Evolutionary conservation across 495 filamentous ascomycete genomes (phyloP).

Genomic region (Trichoderma virens): DNA sequence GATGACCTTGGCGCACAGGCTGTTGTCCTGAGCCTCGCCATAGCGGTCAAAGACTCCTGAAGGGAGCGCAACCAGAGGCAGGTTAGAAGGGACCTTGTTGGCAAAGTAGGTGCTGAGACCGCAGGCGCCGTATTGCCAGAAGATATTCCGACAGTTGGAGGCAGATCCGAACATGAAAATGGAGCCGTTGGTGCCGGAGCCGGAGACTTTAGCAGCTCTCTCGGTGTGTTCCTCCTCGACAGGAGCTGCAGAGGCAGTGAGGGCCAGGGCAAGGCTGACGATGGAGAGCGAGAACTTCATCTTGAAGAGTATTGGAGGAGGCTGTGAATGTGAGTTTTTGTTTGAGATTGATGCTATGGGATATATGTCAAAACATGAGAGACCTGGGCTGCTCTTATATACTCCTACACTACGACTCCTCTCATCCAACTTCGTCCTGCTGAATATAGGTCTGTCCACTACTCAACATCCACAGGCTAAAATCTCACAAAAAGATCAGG

Average conservation of each 20-base stretch:
- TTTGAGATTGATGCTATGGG: not conserved
- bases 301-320: not conserved
- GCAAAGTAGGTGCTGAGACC: conserved; percentile 1
- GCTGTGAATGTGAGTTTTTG: not conserved
- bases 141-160: not conserved
- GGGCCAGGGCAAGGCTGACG: not conserved
- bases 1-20: not conserved
- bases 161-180: conserved; percentile 2
- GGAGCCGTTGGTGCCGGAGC: not conserved
- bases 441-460: not conserved
- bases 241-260: not conserved
- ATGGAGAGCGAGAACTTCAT: not conserved
- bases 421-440: not conserved
- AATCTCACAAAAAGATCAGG: not conserved
- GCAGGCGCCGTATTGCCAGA: not conserved
- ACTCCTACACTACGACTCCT: not conserved
- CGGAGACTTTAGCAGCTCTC: not conserved
- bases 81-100: not conserved
- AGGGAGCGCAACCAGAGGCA: not conserved
- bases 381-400: not conserved
- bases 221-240: not conserved
- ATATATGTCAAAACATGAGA: not conserved
- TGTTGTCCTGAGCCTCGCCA: not conserved
- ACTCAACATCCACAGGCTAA: not conserved
- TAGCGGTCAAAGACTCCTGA: not conserved